Base-by-base conservation (phyloP, 225 moss, liverwort and hornwort genomes). In the Ulota crispa region DNA sequence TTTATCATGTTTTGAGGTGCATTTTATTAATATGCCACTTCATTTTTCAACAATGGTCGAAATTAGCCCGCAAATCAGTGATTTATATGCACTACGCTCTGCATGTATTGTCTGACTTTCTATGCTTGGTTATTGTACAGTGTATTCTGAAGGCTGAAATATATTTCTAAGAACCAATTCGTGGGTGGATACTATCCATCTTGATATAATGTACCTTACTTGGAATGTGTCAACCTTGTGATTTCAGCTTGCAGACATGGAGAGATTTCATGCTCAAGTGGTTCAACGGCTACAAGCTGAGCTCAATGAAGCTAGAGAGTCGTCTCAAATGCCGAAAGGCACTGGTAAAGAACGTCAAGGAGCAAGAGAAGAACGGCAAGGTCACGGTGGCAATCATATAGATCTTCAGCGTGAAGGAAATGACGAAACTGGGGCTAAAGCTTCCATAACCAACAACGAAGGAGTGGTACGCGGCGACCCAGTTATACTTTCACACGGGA, bases 211-310 rank as follows among this genome's bases (percentile, higher is more conserved):
- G 42, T 60, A 3, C 42, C 76, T 83, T 77, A 77, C 66, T 42
- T 80, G 23, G 72, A 70, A 45, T 32, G 68, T 76, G 42, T 63
- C 55, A 68, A 55, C 73, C 80, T 78, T 81, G 30, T 64, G 24
- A 73, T 55, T 66, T 52, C 93, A 97, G 97, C 90, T 95, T 68
- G 90, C 89, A 85, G 97, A 97, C 50, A 83, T 92, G 82, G 97
- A 97, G 68, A 95, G 97, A 73, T 97, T 88, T 39, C 94, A 97
- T 81, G 81, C 93, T 57, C 93, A 95, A 85, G 78, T 89, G 59
- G 86, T 92, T 57, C 97, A 94, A 78, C 91, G 90, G 55, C 85
- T 97, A 63, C 97, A 95, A 82, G 86, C 87, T 82, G 97, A 97
- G 78, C 81, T 97, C 15, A 86, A 50, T 73, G 97, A 97, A 64